Evolutionary conservation across 495 filamentous ascomycete species (phyloP).

Genomic region (Rostrohypoxylon terebratum): DNA sequence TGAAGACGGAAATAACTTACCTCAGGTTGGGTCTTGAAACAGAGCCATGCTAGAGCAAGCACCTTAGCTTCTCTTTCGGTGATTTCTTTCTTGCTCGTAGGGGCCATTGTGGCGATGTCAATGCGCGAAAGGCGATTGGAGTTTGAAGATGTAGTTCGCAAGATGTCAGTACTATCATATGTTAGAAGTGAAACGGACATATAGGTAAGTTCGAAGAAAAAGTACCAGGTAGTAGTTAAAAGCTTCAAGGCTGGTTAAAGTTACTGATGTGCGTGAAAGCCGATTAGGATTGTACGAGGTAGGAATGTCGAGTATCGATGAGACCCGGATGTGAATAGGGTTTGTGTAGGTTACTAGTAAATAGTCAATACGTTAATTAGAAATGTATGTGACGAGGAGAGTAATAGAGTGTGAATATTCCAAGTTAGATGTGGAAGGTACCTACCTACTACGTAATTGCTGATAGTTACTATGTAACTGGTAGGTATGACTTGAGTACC

Average conservation of each 20-base stretch:
- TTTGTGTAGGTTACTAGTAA: no score
- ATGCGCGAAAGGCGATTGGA: not conserved
- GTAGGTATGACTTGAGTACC: not conserved
- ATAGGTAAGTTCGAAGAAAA: not conserved
- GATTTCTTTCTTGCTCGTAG: slow-evolving; percentile 22
- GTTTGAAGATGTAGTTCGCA: not conserved
- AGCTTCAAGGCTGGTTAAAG: not conserved
- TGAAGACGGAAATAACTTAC: slow-evolving; percentile 4
- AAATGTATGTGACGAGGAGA: not conserved
- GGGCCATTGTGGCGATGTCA: slow-evolving; percentile 17
- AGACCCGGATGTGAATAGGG: not conserved
- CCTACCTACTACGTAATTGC: no score
- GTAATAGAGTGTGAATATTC: not conserved
- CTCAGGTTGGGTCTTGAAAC: slow-evolving; percentile 33
- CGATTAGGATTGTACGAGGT: not conserved
- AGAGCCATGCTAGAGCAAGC: slow-evolving; percentile 39
- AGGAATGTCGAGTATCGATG: not conserved
- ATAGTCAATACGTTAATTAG: no score
- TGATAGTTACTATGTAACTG: not conserved
- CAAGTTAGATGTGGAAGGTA: not conserved
- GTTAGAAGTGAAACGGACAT: not conserved
- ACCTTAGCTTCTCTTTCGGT: slow-evolving; percentile 39
- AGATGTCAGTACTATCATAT: not conserved
- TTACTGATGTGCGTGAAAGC: not conserved
- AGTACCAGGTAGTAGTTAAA: not conserved